Evolutionary conservation across 2,329 filamentous ascomycete genomes (phyloP), one percentile per base, ranked within the genome.

Genomic region (Microcyclosporella mali): DNA sequence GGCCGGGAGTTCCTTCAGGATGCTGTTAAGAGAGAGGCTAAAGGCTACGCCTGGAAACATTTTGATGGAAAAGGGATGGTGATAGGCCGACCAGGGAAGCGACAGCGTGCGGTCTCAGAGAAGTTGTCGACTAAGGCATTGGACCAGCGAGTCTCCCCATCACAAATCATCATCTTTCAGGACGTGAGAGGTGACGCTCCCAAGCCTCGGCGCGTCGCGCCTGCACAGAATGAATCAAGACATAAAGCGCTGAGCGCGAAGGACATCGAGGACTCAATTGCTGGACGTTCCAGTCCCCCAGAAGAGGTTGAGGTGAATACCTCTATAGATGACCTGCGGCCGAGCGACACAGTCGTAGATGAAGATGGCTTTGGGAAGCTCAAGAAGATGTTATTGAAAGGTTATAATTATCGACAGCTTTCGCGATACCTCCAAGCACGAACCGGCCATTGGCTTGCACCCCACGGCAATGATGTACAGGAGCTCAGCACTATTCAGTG

Each of bases 11-110:
- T 14, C 16, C 34, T 33, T n/a, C 29, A 18, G 16, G 3, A 33
- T 11, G 17, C 38, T 4, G 18, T 39, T 6, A 32, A 33, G 35
- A 38, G 17, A 15, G 21, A 38, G 17, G 34, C 4, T 6, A 25
- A 38, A 19, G 18, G 19, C 17, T 38, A 38, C 21, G 31, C 27
- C 18, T 43, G 28, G 34, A 43, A 43, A 18, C 28, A 33, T 9
- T n/a, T 27, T n/a, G 25, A 38, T 28, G 57, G 46, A 89, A 17
- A n/a, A 9, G 41, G 34, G 10, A 50, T 50, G 16, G 49, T 58
- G n/a, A 44, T 59, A 14, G 57, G 57, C 11, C 55, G 47, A 40
- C 52, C 50, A 8, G 53, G 53, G 15, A 55, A 47, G 25, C 48
- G 55, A 33, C 57, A 59, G 38, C 53, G 54, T 19, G 45, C 57